These are phyloP conservation scores for Starmerella lactis-condensi DNA, from an alignment of 805 yeast species.

Conservation along the genomic window DNA sequence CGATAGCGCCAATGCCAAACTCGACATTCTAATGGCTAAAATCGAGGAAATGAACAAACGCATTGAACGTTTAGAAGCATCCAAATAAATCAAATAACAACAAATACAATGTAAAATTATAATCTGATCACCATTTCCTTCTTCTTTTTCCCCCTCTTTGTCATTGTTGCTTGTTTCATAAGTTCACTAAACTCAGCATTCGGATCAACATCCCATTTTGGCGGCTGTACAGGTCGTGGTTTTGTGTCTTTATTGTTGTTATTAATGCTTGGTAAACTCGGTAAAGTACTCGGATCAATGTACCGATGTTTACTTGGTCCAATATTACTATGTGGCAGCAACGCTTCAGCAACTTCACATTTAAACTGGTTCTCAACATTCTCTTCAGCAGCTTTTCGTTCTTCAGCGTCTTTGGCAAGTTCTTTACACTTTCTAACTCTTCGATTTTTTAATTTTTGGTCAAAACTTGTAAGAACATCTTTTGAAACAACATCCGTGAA, in stretches of 20 bases:
- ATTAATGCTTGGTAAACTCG: conserved; percentile 9
- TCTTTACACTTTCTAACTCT: conserved; percentile 14
- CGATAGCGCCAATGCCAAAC: no score
- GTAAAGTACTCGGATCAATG: conserved; percentile 13
- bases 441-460: conserved; percentile 16
- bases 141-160: no score
- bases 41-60: no score
- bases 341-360: conserved; percentile 17
- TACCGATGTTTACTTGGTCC: conserved; percentile 1
- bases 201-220: no score
- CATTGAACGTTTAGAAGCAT: no score
- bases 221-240: no score
- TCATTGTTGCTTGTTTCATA: no score
- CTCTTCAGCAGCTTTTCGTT: conserved; percentile 19
- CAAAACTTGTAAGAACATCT: conserved; percentile 17
- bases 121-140: no score
- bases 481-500: conserved; percentile 36
- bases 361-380: conserved; percentile 24
- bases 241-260: conserved; percentile 4
- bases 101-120: no score
- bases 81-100: no score
- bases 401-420: conserved; percentile 18
- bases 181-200: no score
- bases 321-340: conserved; percentile 8
- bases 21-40: no score